Percentiles rank a stretch among this genome's conserved stretches.
phyloP scores from a whole-genome alignment of 208 protist species.

The Histomonas meleagridis region DNA sequence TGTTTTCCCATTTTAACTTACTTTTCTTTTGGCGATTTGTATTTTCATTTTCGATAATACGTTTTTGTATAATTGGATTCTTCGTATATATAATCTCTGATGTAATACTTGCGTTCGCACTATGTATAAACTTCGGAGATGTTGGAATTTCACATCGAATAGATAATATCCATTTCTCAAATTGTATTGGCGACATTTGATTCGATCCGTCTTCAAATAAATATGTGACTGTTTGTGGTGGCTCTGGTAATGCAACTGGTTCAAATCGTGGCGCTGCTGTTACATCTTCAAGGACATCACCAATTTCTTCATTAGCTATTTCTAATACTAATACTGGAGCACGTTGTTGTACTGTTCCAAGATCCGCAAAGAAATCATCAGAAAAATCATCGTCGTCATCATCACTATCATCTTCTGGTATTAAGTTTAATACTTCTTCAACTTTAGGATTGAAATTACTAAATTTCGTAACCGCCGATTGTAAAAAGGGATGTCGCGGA shows the following conservation, averaged over 20 bases:
- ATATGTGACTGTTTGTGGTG: background rate
- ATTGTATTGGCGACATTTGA: background rate
- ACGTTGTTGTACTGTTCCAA: background rate
- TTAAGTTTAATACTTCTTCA: background rate
- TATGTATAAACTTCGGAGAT: no score
- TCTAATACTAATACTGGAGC: background rate
- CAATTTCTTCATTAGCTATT: background rate
- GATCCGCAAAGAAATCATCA: background rate
- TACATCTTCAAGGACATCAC: background rate
- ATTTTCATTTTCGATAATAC: no score
- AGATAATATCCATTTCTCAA: background rate
- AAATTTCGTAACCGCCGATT: background rate
- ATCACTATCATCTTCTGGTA: background rate
- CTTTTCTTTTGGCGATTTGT: no score
- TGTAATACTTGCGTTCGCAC: no score
- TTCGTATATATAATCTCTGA: no score
- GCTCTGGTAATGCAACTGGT: background rate
- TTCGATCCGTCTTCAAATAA: background rate
- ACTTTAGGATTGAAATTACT: background rate
- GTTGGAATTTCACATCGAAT: no score
- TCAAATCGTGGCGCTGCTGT: no score
- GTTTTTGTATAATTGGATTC: no score
- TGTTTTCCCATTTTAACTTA: no score
- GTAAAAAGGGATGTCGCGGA: background rate
- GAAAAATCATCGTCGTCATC: background rate